Conservation (phyloP, 257 asterid species). For the Phtheirospermum japonicum region DNA sequence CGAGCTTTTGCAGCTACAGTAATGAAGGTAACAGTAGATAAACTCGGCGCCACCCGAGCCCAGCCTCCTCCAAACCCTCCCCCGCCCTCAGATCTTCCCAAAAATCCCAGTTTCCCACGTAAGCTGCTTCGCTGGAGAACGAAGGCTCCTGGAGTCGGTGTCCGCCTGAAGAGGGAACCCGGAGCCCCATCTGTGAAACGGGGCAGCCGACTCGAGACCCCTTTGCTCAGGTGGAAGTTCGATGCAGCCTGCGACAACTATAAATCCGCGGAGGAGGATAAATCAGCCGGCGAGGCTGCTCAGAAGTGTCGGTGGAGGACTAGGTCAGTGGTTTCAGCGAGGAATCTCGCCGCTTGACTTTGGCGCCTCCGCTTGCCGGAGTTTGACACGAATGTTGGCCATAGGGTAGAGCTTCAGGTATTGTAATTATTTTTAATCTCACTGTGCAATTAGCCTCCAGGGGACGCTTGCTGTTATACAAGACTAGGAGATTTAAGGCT, state of each 20-base stretch:
- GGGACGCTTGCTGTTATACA: too few species aligned
- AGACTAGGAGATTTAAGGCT: too few species aligned
- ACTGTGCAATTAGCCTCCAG: too few species aligned
- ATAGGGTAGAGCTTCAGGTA: constrained; percentile 44
- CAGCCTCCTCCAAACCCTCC: constrained; percentile 27
- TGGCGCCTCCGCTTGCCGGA: constrained; percentile 54
- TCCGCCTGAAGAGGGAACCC: constrained; percentile 39
- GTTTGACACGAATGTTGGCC: constrained; percentile 31
- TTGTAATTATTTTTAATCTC: constrained; percentile 6
- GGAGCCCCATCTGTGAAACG: constrained; percentile 34
- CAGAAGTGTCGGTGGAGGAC: constrained; percentile 34
- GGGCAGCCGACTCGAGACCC: constrained; percentile 51
- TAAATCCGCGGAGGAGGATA: constrained; percentile 33
- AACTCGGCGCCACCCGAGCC: constrained; percentile 24
- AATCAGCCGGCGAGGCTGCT: constrained; percentile 26
- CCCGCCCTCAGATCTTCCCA: constrained; percentile 42
- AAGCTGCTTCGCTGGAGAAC: constrained; percentile 47
- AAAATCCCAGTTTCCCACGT: constrained; percentile 28
- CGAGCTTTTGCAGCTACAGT: constrained; percentile 19
- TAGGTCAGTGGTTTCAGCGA: constrained; percentile 39
- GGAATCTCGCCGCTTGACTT: constrained; percentile 57
- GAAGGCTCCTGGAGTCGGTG: constrained; percentile 32
- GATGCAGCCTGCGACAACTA: constrained; percentile 31
- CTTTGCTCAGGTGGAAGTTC: constrained; percentile 53
- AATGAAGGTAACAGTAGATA: constrained; percentile 40